Conservation (phyloP, 768 basidiomycete genomes). For the Suillus ampliporus region DNA sequence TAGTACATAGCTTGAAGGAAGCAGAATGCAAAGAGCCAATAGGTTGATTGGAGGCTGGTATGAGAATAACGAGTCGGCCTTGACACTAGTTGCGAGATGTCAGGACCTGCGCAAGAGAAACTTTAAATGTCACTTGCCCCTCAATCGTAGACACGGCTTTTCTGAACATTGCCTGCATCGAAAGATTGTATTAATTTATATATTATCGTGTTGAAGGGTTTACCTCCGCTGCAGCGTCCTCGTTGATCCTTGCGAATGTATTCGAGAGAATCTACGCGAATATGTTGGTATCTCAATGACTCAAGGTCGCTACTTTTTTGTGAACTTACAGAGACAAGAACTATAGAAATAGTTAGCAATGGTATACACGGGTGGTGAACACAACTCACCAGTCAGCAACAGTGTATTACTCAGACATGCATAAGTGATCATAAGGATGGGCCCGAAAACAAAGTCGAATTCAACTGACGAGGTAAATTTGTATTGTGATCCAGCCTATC, state of each 20-base stretch:
- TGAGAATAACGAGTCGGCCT: slow-evolving; percentile 90
- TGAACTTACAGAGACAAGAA: slow-evolving; percentile 74
- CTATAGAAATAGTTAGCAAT: slow-evolving; percentile 40
- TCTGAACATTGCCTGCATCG: slow-evolving; percentile 85
- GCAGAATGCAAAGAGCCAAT: slow-evolving; percentile 83
- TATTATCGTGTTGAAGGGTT: slow-evolving; percentile 8
- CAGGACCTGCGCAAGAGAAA: slow-evolving; percentile 14
- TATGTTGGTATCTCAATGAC: neutral
- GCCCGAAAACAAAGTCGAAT: slow-evolving; percentile 90
- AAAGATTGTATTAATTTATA: slow-evolving; percentile 1
- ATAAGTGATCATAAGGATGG: slow-evolving; percentile 88
- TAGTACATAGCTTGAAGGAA: slow-evolving; percentile 86
- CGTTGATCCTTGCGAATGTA: slow-evolving; percentile 92
- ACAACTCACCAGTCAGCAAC: slow-evolving; percentile 77
- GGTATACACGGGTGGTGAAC: slow-evolving; percentile 8
- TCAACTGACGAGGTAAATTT: slow-evolving; percentile 45
- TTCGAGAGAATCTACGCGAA: slow-evolving; percentile 84
- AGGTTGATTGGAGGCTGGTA: slow-evolving; percentile 95
- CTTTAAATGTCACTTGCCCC: slow-evolving; percentile 56
- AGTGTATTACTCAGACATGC: slow-evolving; percentile 93
- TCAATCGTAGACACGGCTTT: slow-evolving; percentile 94
- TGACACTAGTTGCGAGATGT: slow-evolving; percentile 56
- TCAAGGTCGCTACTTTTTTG: slow-evolving; percentile 17
- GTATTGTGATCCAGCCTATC: slow-evolving; percentile 9
- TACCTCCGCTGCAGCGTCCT: slow-evolving; percentile 93